These are phyloP conservation scores for Onygenales sp. DNA, from an alignment of 2,329 filamentous ascomycete species.

Conservation along the genomic window DNA sequence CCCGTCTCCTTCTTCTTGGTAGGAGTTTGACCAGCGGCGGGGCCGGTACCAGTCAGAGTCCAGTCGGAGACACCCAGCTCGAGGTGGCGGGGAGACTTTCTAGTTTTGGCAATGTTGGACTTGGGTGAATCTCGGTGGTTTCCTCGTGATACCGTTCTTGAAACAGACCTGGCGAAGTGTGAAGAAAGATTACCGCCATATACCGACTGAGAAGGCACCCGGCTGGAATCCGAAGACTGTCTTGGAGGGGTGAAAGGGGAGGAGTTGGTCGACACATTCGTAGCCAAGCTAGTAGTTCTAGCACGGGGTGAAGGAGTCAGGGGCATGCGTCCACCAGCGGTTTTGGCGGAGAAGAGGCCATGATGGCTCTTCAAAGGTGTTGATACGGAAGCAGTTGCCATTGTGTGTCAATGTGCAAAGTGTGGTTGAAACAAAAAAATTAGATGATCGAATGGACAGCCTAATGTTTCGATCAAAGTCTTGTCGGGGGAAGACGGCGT, in stretches of 20 bases:
- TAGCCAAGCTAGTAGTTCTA: slow-evolving; percentile 41
- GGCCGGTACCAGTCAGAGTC: slow-evolving; percentile 74
- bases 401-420: slow-evolving; percentile 38
- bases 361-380: slow-evolving; percentile 93
- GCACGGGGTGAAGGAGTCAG: slow-evolving; percentile 80
- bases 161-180: slow-evolving; percentile 61
- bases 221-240: slow-evolving; percentile 44
- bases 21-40: slow-evolving; percentile 46
- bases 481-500: slow-evolving; percentile 10
- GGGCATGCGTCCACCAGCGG: slow-evolving; percentile 89
- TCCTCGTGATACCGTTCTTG: slow-evolving; percentile 44
- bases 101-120: slow-evolving; percentile 60
- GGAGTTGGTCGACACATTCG: slow-evolving; percentile 44
- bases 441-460: slow-evolving; percentile 38
- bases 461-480: slow-evolving; percentile 16
- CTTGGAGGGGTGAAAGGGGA: slow-evolving; percentile 70
- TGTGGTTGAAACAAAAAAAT: slow-evolving; percentile 22
- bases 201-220: slow-evolving; percentile 56
- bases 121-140: slow-evolving; percentile 81
- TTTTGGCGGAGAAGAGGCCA: slow-evolving; percentile 83
- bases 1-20: slow-evolving; percentile 7
- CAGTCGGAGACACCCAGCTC: slow-evolving; percentile 92
- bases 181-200: slow-evolving; percentile 72
- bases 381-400: slow-evolving; percentile 76
- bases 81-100: slow-evolving; percentile 71